Base-by-base conservation (phyloP, 768 basidiomycete species). In the Naematelia aurantialba region DNA sequence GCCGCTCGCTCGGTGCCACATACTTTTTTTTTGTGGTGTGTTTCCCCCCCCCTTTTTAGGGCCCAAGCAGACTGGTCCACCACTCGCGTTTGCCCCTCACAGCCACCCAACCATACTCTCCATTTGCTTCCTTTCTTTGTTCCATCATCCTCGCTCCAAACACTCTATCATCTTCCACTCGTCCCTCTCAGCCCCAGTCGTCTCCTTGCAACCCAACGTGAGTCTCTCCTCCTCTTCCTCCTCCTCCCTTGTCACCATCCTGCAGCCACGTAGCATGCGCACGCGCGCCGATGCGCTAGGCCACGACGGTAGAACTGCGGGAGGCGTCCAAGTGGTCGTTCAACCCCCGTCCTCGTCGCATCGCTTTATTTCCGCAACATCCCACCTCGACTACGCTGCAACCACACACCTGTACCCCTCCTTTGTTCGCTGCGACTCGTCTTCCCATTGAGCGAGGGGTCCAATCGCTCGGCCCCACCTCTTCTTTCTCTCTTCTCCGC, bases 221-320 rank as follows among this genome's bases (percentile, higher is more conserved):
- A 47, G n/a, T 47, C 46, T 19, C 46, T 47, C n/a, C n/a, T 25
- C n/a, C 46, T 47, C 46, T 19, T 47, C n/a, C 46, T 47, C 29
- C 34, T 19, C 12, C 31, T 42, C 17, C 52, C 5, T 31, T 12
- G 12, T 42, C n/a, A 26, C 22, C 31, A 24, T 42, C 52, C 12
- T 12, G 46, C 46, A 12, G 21, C 46, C 19, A 8, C 21, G 12
- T 47, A 5, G 5, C 46, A 19, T 5, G 21, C 8, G 8, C 46
- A 8, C 5, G 8, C 8, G 34, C 8, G 34, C 34, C 34, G 34
- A 8, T 39, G 34, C 34, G n/a, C n/a, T n/a, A n/a, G n/a, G n/a
- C n/a, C n/a, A n/a, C n/a, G n/a, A n/a, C n/a, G n/a, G n/a, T n/a
- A n/a, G n/a, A n/a, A n/a, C n/a, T n/a, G n/a, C n/a, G n/a, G 34